These are phyloP conservation scores for Posidonia oceanica DNA, from an alignment of 116 monocot genomes.

Conservation along the genomic window DNA sequence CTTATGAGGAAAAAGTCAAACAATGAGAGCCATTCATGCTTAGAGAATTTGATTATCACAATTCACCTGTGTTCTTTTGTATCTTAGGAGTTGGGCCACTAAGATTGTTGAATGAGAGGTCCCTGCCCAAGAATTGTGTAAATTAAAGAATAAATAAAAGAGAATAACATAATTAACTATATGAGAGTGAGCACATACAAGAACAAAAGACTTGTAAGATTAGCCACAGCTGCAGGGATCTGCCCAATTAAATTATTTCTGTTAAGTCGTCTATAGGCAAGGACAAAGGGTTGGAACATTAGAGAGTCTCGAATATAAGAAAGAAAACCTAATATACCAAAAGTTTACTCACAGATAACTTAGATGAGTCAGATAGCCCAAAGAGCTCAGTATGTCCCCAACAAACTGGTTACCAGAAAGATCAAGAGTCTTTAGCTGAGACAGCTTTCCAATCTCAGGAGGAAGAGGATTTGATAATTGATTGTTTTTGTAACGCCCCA, in stretches of 20 bases:
- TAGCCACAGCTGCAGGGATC: constrained; percentile 70
- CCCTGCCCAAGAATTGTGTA: constrained; percentile 39
- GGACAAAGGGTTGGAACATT: constrained; percentile 1
- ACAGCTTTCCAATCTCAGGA: constrained; percentile 64
- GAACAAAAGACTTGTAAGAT: constrained; percentile 71
- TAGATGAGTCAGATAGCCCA: constrained; percentile 59
- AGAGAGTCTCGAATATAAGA: neutral
- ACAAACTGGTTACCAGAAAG: constrained; percentile 73
- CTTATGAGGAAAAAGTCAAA: neutral
- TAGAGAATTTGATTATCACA: neutral
- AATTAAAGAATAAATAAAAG: constrained; percentile 10
- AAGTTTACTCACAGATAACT: constrained; percentile 55
- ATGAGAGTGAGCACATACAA: constrained; percentile 49
- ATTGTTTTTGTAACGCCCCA: no score
- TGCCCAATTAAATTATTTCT: constrained; percentile 80
- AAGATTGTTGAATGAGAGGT: constrained; percentile 91
- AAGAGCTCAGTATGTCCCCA: constrained; percentile 65
- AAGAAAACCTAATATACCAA: neutral
- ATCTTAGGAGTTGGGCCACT: constrained; percentile 78
- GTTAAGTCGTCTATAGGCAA: constrained; percentile 52
- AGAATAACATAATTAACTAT: neutral
- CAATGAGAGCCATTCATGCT: neutral
- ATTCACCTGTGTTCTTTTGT: constrained; percentile 69
- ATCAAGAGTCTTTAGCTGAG: constrained; percentile 65
- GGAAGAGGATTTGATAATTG: constrained; percentile 64